phyloP scores from a whole-genome alignment of 202 grass and related monocot species.

The Schoenoplectus tabernaemontani region DNA sequence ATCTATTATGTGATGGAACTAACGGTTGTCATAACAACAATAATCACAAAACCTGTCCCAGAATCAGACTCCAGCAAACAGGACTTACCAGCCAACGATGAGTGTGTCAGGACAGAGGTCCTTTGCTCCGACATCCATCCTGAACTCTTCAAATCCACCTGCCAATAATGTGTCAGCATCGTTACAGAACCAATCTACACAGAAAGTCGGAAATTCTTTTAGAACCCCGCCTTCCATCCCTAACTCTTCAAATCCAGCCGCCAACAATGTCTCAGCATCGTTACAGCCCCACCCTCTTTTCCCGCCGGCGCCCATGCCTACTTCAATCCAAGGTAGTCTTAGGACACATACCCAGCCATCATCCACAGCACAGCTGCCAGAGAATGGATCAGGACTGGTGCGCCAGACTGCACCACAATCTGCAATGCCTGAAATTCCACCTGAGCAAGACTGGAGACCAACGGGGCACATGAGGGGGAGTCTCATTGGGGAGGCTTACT shows the following conservation, averaged over 20 bases:
- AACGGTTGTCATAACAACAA: background rate
- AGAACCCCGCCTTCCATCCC: background rate
- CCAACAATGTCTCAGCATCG: background rate
- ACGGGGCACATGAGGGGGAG: slow-evolving; percentile 79
- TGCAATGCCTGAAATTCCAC: slow-evolving; percentile 22
- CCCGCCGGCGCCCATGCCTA: background rate
- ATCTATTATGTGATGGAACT: background rate
- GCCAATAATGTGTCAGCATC: no score
- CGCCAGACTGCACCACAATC: no score
- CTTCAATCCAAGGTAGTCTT: background rate
- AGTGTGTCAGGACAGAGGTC: background rate
- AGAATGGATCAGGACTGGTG: background rate
- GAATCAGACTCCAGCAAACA: slow-evolving; percentile 8
- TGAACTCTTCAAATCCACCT: no score
- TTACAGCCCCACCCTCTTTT: background rate
- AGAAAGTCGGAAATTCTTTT: background rate
- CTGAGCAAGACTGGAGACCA: slow-evolving; percentile 65
- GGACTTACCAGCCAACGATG: slow-evolving; percentile 17
- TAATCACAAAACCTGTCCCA: background rate
- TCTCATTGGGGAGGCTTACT: slow-evolving; percentile 63
- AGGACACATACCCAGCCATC: slow-evolving; percentile 11
- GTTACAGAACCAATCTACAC: no score
- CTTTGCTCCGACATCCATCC: background rate
- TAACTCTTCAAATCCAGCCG: background rate
- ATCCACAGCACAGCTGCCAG: background rate